Evolutionary conservation across 2,329 filamentous ascomycete species (phyloP).

Genomic region (Penicillium palitans): DNA sequence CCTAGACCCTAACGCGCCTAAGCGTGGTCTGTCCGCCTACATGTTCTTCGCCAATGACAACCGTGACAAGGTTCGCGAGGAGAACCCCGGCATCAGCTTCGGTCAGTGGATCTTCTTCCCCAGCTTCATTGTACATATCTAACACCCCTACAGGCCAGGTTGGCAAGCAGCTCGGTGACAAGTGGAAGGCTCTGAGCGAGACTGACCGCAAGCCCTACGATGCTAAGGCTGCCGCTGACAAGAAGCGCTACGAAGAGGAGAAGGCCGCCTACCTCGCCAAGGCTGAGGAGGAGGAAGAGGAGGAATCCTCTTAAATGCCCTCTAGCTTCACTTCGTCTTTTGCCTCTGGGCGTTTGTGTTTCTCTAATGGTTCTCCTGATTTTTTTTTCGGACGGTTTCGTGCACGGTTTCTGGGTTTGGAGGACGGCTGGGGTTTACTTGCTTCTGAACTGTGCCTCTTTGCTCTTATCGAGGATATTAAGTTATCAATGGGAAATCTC

Average conservation of each 20-base stretch:
- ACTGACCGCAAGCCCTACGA: constrained; percentile 94
- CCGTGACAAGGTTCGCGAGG: constrained; percentile 95
- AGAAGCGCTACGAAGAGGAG: constrained; percentile 99
- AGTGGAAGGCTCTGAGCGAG: constrained; percentile 95
- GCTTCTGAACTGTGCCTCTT: constrained; percentile 34
- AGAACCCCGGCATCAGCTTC: constrained; percentile 97
- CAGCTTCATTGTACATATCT: background rate
- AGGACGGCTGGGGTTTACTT: constrained; percentile 28
- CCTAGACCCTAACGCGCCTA: constrained; percentile 92
- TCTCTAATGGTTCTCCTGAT: constrained; percentile 32
- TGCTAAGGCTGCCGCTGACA: constrained; percentile 93
- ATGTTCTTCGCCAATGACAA: constrained; percentile 99
- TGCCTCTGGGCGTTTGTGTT: constrained; percentile 39
- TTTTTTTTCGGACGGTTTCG: constrained; percentile 33
- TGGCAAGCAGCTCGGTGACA: constrained; percentile 95
- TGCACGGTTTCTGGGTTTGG: constrained; percentile 32
- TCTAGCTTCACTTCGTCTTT: constrained; percentile 27
- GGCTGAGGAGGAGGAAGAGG: constrained; percentile 61
- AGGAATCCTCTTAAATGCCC: constrained; percentile 44
- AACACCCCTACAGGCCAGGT: constrained; percentile 68
- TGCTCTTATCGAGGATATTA: constrained; percentile 32
- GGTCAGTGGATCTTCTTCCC: constrained; percentile 53
- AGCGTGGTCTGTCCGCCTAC: constrained; percentile 98
- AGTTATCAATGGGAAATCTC: constrained; percentile 29
- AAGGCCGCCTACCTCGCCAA: constrained; percentile 80